Conservation (phyloP, 306 rosid genomes). For the Prunus mira region DNA sequence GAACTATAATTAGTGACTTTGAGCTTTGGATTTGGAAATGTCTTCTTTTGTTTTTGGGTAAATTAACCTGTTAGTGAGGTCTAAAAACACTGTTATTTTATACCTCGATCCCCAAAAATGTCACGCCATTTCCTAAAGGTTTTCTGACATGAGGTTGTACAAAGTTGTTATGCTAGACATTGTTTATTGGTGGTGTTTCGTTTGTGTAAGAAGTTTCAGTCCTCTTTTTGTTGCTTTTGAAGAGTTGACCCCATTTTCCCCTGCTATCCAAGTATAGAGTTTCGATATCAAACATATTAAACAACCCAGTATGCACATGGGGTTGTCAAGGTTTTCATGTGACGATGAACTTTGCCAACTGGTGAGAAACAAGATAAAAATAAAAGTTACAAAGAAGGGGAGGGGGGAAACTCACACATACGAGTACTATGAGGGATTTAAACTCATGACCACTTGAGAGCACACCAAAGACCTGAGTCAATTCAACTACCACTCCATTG, state of each 20-base stretch:
- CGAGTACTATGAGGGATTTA: fast-evolving
- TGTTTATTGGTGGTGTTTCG: neutral
- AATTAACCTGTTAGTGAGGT: too few species aligned
- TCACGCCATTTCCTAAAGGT: neutral
- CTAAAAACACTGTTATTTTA: too few species aligned
- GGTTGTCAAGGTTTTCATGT: neutral
- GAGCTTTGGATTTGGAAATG: neutral
- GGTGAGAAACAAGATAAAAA: neutral
- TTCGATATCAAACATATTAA: neutral
- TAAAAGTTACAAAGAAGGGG: too few species aligned
- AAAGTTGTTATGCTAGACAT: neutral
- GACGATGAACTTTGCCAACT: neutral
- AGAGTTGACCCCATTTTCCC: neutral
- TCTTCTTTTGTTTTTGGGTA: too few species aligned
- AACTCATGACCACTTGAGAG: too few species aligned
- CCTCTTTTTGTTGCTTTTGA: neutral
- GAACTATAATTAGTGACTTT: neutral
- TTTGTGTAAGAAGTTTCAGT: neutral
- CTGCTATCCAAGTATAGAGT: too few species aligned
- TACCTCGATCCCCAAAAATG: neutral
- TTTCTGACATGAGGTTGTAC: neutral
- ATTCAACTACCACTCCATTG: too few species aligned
- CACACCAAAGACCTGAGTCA: too few species aligned
- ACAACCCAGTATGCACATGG: neutral
- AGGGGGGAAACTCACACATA: too few species aligned